A percentile compares a stretch with the other conserved stretches of the same genome.
These are phyloP conservation scores for Ammopiptanthus mongolicus DNA, from an alignment of 306 rosid genomes.

Conservation along the genomic window DNA sequence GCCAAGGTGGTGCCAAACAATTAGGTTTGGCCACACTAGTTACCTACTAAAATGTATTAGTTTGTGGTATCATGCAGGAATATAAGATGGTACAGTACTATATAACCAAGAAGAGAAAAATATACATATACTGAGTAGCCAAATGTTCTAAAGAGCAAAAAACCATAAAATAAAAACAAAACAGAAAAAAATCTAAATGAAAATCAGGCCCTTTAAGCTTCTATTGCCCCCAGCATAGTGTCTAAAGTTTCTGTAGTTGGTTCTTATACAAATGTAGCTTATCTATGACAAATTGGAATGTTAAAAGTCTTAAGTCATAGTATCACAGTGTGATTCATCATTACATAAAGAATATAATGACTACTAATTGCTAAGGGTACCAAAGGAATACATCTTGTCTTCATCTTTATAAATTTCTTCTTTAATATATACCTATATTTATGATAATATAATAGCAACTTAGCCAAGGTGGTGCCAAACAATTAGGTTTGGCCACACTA, in stretches of 20 bases:
- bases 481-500: background rate
- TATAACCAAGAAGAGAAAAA: background rate
- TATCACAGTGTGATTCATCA: background rate
- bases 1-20: background rate
- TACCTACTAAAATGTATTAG: background rate
- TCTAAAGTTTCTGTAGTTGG: conserved; percentile 9
- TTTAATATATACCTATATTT: too few species aligned
- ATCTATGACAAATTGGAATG: conserved; percentile 31
- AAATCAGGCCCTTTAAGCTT: too few species aligned
- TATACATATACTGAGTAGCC: background rate
- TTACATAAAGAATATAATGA: conserved; percentile 11
- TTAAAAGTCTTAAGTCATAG: background rate
- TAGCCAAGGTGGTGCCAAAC: background rate
- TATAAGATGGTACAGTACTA: background rate
- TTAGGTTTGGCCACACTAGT: background rate
- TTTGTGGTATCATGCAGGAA: background rate
- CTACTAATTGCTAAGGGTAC: background rate
- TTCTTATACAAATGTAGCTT: conserved; percentile 56
- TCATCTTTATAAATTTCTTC: background rate
- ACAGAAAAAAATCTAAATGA: too few species aligned
- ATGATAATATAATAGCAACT: background rate
- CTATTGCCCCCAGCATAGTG: too few species aligned
- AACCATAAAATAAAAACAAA: too few species aligned
- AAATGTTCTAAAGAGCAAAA: background rate
- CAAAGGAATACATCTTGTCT: background rate